A percentile compares a stretch with the other conserved stretches of the same genome.
Conservation (phyloP, 2,329 filamentous ascomycete genomes). For the Paraphoma sp. region DNA sequence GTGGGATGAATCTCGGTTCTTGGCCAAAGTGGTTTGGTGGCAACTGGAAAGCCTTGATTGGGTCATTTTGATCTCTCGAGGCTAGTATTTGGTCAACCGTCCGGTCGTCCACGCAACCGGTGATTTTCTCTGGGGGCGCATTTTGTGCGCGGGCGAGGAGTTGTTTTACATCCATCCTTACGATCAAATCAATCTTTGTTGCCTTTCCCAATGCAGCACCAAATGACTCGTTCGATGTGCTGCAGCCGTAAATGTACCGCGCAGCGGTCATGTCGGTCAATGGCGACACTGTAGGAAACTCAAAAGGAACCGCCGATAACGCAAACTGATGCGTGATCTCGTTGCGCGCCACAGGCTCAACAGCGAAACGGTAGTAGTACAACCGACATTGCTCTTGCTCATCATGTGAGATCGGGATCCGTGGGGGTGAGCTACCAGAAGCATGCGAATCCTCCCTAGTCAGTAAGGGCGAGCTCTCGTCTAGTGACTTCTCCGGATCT, state of each 20-base stretch:
- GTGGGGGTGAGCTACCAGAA: constrained; percentile 8
- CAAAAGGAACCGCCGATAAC: constrained; percentile 69
- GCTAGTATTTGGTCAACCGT: constrained; percentile 60
- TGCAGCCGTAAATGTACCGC: constrained; percentile 72
- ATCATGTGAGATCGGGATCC: constrained; percentile 33
- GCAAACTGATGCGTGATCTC: constrained; percentile 69
- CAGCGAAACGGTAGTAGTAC: constrained; percentile 71
- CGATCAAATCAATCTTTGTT: constrained; percentile 70
- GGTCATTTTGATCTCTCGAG: constrained; percentile 53
- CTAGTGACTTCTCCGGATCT: constrained; percentile 30
- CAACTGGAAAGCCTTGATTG: constrained; percentile 68
- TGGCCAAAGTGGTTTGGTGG: constrained; percentile 69
- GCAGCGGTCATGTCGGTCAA: constrained; percentile 63
- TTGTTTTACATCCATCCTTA: constrained; percentile 64
- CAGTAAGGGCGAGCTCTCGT: constrained; percentile 34
- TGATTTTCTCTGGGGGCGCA: constrained; percentile 57
- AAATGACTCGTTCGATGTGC: constrained; percentile 63
- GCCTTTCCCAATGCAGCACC: constrained; percentile 67
- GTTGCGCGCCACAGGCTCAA: constrained; percentile 44
- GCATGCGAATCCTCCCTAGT: background rate
- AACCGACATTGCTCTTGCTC: constrained; percentile 73
- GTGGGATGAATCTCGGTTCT: constrained; percentile 69
- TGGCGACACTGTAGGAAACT: constrained; percentile 69
- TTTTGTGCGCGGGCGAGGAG: constrained; percentile 62
- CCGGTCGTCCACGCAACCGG: constrained; percentile 68